Evolutionary conservation across 768 basidiomycete genomes (phyloP), one percentile per base, ranked within the genome.

Genomic region (Mycena galopus): DNA sequence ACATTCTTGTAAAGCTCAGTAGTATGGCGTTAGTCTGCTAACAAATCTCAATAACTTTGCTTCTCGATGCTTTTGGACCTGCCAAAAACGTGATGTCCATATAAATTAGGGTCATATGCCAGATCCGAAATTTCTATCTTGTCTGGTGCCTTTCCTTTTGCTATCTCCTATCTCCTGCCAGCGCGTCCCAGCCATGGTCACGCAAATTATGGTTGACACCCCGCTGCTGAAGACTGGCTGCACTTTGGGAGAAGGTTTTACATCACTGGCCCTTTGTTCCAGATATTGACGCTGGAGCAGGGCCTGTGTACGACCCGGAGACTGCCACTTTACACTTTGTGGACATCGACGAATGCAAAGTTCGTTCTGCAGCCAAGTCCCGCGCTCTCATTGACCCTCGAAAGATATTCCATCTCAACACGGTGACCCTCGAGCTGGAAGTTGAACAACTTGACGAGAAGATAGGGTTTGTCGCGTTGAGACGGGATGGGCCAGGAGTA

Each of bases 271-370:
- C 59, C 67, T 68, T 29, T 79, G 76, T 79, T 77, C 30, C 72
- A 37, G 62, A 58, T 65, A 69, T 77, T 73, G 56, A 72, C 65
- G 11, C 57, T 65, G 65, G 69, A 74, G 72, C 58, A 93, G 91
- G 89, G 33, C 92, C 92, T 8, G 69, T 93, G 17, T 93, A 91
- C 77, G 92, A 93, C 72, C 80, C 87, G 16, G 76, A 73, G 55
- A 88, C 88, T 1, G 84, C 83, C 12, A 85, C 82, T 29, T 78
- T 93, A 42, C 92, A 93, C 80, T 93, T 94, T 78, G 90, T 93
- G 56, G 92, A 93, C 77, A 93, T 93, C 59, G 79, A 82, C 37
- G 85, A 87, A 72, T 83, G 84, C 69, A 89, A 88, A 83, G 90
- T 88, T 74, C 59, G 58, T 44, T 53, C 65, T 65, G 53, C 25